phyloP scores from a whole-genome alignment of 1,139 yeast genomes.

The Eremothecium coryli region DNA sequence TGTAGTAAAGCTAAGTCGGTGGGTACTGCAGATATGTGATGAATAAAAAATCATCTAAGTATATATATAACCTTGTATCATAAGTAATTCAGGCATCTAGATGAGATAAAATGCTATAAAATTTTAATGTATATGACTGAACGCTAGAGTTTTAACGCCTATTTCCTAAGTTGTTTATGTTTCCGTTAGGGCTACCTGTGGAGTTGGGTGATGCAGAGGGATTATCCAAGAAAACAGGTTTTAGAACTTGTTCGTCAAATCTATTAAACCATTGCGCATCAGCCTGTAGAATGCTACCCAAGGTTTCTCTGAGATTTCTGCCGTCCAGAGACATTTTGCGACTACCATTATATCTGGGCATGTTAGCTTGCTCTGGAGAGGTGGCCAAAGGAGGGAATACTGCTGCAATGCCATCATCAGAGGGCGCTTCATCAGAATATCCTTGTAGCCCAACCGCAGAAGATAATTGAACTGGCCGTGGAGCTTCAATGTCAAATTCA shows the following conservation, averaged over 20 bases:
- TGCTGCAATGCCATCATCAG: constrained; percentile 9
- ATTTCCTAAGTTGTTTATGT: constrained; percentile 7
- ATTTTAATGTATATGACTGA: too few relatives aligned
- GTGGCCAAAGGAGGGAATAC: constrained; percentile 11
- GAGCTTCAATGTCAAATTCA: constrained; percentile 87
- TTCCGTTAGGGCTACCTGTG: constrained; percentile 5
- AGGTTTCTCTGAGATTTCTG: constrained; percentile 17
- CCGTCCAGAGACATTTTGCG: constrained; percentile 18
- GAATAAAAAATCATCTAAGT: constrained; percentile 6
- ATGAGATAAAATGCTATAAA: background rate
- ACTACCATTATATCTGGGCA: constrained; percentile 1
- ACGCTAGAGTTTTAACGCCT: constrained; percentile 1
- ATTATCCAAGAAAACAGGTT: constrained; percentile 82
- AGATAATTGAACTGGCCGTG: constrained; percentile 32
- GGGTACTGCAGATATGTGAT: constrained; percentile 49
- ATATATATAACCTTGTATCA: constrained; percentile 2
- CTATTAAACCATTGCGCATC: constrained; percentile 88
- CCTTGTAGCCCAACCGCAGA: constrained; percentile 7
- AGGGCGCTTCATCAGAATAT: constrained; percentile 23
- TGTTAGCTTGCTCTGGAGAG: constrained; percentile 1
- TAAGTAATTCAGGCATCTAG: constrained; percentile 1
- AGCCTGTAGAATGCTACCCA: constrained; percentile 42
- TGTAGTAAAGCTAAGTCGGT: constrained; percentile 58
- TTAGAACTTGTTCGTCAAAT: constrained; percentile 90
- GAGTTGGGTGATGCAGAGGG: constrained; percentile 10